Conservation (phyloP, 2,329 filamentous ascomycete genomes). For the Trichoderma hamatum region DNA sequence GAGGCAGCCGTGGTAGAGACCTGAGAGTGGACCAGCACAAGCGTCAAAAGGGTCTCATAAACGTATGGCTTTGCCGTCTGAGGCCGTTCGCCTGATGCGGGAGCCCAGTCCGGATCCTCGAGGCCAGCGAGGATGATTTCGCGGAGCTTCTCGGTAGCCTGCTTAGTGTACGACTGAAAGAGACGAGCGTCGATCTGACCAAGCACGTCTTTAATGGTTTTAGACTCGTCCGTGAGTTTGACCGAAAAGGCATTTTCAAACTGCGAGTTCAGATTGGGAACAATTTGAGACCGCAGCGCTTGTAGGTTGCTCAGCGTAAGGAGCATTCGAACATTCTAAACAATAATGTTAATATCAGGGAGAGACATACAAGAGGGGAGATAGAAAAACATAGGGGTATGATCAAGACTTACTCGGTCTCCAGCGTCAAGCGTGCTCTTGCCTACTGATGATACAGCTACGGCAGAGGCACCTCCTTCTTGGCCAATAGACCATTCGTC, state of each 20-base stretch:
- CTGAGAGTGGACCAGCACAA: slow-evolving; percentile 91
- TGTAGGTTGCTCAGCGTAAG: slow-evolving; percentile 92
- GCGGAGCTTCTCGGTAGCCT: slow-evolving; percentile 69
- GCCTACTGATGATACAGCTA: slow-evolving; percentile 44
- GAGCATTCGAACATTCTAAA: slow-evolving; percentile 86
- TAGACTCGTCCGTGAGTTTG: slow-evolving; percentile 89
- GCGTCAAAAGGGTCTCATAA: slow-evolving; percentile 79
- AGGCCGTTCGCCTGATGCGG: slow-evolving; percentile 60
- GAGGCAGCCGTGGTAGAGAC: slow-evolving; percentile 77
- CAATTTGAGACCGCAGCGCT: slow-evolving; percentile 75
- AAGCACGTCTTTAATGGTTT: slow-evolving; percentile 88
- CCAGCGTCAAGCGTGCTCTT: slow-evolving; percentile 57
- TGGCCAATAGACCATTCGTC: slow-evolving; percentile 61
- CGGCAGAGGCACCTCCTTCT: slow-evolving; percentile 44
- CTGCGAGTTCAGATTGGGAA: slow-evolving; percentile 85
- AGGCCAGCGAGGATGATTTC: slow-evolving; percentile 75
- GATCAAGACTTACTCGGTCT: slow-evolving; percentile 53
- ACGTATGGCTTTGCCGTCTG: slow-evolving; percentile 83
- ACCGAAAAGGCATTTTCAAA: slow-evolving; percentile 95
- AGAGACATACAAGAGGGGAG: neutral
- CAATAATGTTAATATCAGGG: slow-evolving; percentile 33
- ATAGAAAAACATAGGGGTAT: neutral
- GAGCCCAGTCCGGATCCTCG: slow-evolving; percentile 70
- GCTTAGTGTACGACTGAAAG: slow-evolving; percentile 89
- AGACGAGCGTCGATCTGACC: slow-evolving; percentile 87